A percentile compares a stretch with the other conserved stretches of the same genome.
Evolutionary conservation across 2,329 filamentous ascomycete species (phyloP).

Genomic region (Albifimbria verrucaria): DNA sequence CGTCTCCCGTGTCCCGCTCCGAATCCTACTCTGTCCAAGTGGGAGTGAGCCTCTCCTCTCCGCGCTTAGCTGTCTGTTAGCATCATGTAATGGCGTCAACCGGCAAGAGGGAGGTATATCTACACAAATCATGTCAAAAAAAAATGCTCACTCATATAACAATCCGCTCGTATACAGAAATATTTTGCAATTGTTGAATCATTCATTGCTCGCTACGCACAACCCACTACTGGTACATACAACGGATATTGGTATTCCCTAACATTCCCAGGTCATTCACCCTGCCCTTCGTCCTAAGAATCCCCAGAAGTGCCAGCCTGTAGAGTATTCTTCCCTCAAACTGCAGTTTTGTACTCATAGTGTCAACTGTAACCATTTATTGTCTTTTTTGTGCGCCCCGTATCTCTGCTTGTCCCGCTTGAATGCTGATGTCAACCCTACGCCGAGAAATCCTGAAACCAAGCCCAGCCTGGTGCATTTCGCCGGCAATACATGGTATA

Average conservation of each 20-base stretch:
- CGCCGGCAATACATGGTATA: slow-evolving; percentile 10
- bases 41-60: too few species aligned
- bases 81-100: too few species aligned
- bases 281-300: background rate
- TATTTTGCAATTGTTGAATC: too few species aligned
- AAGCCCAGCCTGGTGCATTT: slow-evolving; percentile 29
- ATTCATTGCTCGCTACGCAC: background rate
- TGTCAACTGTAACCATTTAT: slow-evolving; percentile 11
- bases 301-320: background rate
- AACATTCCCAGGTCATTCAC: background rate
- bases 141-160: too few species aligned
- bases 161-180: too few species aligned
- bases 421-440: slow-evolving; percentile 7
- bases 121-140: too few species aligned
- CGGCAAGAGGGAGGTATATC: too few species aligned
- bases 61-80: too few species aligned
- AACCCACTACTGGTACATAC: background rate
- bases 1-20: too few species aligned
- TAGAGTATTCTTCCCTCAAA: background rate
- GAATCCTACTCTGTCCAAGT: too few species aligned
- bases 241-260: background rate
- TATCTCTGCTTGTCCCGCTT: slow-evolving; percentile 17
- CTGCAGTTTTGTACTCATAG: background rate
- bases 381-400: slow-evolving; percentile 3
- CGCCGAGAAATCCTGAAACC: slow-evolving; percentile 23